phyloP scores from a whole-genome alignment of 2,329 filamentous ascomycete species.

The Venturia aucupariae region DNA sequence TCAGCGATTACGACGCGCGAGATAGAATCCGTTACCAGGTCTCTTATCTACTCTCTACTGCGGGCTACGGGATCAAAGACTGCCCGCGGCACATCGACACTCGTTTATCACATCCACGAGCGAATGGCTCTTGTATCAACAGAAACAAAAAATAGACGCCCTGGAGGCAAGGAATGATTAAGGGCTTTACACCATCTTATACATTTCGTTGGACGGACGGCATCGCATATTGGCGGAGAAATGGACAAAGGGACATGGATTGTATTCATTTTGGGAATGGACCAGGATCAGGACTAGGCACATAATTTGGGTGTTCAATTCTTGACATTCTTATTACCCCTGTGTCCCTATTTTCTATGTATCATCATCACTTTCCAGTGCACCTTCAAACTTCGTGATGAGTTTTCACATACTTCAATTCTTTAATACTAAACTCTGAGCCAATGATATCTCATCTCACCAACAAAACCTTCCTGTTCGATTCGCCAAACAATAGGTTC shows the following conservation, averaged over 20 bases:
- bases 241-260: neutral
- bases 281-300: neutral
- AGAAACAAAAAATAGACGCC: neutral
- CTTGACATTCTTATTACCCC: neutral
- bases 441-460: too few relatives aligned
- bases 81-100: neutral
- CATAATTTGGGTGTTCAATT: neutral
- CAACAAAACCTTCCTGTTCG: too few relatives aligned
- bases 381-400: too few relatives aligned
- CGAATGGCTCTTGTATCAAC: neutral
- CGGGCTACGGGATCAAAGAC: neutral
- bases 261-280: neutral
- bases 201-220: neutral
- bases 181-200: too few relatives aligned
- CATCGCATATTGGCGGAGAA: neutral
- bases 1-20: neutral
- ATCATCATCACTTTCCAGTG: neutral
- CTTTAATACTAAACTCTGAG: too few relatives aligned
- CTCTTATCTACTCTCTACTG: neutral
- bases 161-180: neutral
- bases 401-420: too few relatives aligned
- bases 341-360: neutral
- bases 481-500: too few relatives aligned
- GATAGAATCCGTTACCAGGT: neutral
- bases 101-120: neutral